These are phyloP conservation scores for Calonectria montana DNA, from an alignment of 2,329 filamentous ascomycete genomes.

Conservation along the genomic window DNA sequence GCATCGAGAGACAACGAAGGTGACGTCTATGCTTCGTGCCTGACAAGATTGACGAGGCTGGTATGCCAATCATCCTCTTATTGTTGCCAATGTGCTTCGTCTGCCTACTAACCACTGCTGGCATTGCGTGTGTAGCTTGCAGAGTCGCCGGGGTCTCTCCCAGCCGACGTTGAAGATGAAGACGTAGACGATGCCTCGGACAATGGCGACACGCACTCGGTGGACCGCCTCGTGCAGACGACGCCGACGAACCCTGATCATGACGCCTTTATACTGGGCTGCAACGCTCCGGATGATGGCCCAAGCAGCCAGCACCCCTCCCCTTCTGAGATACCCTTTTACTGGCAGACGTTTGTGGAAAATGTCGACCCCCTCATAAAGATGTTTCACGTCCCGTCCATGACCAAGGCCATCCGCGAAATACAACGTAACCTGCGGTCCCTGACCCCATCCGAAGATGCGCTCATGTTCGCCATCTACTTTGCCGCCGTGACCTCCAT, in stretches of 20 bases:
- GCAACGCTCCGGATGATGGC: background rate
- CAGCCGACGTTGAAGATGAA: background rate
- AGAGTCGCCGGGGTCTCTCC: background rate
- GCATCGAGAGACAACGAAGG: background rate
- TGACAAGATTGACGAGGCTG: constrained; percentile 9
- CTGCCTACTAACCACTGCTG: background rate
- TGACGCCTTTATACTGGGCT: constrained; percentile 9
- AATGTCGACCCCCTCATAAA: constrained; percentile 28
- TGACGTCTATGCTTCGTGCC: constrained; percentile 11
- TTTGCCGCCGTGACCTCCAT: constrained; percentile 27
- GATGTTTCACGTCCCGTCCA: constrained; percentile 23
- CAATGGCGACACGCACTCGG: constrained; percentile 15
- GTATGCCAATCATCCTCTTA: constrained; percentile 8
- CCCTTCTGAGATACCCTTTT: constrained; percentile 27
- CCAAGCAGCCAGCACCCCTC: constrained; percentile 10
- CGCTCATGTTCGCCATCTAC: constrained; percentile 27
- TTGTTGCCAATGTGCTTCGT: background rate
- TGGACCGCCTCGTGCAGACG: constrained; percentile 14
- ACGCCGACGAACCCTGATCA: background rate
- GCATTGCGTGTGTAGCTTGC: background rate
- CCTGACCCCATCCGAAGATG: constrained; percentile 19
- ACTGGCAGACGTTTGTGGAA: constrained; percentile 29
- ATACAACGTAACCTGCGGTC: constrained; percentile 15
- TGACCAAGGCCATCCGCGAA: constrained; percentile 17
- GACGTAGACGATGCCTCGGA: constrained; percentile 9